Conservation (phyloP, 768 basidiomycete species). For the Candolleomyces aberdarensis region DNA sequence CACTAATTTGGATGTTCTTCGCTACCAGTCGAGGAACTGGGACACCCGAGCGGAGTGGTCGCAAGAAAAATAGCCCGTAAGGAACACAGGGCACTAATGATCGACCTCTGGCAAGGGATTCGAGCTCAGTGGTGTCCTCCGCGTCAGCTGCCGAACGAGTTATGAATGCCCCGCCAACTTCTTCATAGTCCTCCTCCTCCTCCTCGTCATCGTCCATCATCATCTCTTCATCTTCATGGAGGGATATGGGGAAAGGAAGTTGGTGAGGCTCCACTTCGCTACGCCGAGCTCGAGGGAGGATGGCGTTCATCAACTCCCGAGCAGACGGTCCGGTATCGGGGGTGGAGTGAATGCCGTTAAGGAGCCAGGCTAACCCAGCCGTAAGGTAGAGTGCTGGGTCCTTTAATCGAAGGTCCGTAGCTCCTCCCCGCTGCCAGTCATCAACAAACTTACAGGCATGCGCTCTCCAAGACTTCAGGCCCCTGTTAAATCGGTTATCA, state of each 20-base stretch:
- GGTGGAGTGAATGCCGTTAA: conserved; percentile 14
- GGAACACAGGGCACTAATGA: background rate
- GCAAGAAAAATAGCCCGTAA: background rate
- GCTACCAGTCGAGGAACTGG: background rate
- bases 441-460: background rate
- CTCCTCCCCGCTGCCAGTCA: conserved; percentile 3
- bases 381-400: conserved; percentile 11
- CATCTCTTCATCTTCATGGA: background rate
- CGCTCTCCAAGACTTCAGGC: background rate
- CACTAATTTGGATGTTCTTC: background rate
- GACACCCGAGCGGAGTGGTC: background rate
- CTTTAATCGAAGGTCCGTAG: background rate
- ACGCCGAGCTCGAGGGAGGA: conserved; percentile 5
- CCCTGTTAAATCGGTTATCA: background rate
- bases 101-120: background rate
- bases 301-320: conserved; percentile 13
- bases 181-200: background rate
- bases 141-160: background rate
- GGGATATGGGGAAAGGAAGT: background rate
- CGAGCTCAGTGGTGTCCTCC: background rate
- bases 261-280: background rate
- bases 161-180: background rate
- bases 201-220: too few relatives aligned
- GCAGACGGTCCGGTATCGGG: conserved; percentile 14
- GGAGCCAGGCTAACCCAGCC: conserved; percentile 12